A percentile compares a stretch with the other conserved stretches of the same genome.
Conservation (phyloP, 495 filamentous ascomycete species). For the Daldinia concentrica region DNA sequence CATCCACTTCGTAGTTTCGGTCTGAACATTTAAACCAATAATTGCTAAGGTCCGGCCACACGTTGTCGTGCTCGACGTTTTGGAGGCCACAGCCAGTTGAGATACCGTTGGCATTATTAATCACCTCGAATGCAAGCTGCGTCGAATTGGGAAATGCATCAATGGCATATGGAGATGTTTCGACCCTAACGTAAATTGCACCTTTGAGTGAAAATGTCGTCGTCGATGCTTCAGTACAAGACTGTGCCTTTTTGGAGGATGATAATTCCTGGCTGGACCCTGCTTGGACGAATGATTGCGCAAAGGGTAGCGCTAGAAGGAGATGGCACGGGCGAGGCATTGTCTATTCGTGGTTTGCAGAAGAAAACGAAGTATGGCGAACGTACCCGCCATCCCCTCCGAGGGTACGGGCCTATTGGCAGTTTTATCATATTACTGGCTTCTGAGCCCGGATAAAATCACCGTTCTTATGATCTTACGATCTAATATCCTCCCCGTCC, state of each 20-base stretch:
- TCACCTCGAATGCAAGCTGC: constrained; percentile 36
- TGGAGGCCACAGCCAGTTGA: constrained; percentile 26
- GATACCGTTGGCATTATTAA: constrained; percentile 35
- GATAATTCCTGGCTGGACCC: background rate
- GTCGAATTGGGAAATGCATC: constrained; percentile 30
- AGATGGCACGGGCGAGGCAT: background rate
- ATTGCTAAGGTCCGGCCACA: constrained; percentile 27
- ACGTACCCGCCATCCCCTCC: background rate
- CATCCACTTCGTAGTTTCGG: constrained; percentile 18
- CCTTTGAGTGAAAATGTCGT: constrained; percentile 28
- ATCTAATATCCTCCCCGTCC: constrained; percentile 12
- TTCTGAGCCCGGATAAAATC: constrained; percentile 13
- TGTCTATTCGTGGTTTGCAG: background rate
- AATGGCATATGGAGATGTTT: background rate
- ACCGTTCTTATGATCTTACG: constrained; percentile 2
- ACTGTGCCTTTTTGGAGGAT: background rate
- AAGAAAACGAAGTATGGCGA: background rate
- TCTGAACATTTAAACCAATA: constrained; percentile 32
- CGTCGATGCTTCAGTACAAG: constrained; percentile 22
- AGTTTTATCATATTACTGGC: constrained; percentile 7
- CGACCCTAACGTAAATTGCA: constrained; percentile 24
- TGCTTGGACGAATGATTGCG: background rate
- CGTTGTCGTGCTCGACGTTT: constrained; percentile 9
- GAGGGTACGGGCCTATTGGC: background rate
- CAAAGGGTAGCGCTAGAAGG: background rate